Percentiles rank a stretch among this genome's conserved stretches.
These are phyloP conservation scores for Apiotrichum akiyoshidainum DNA, from an alignment of 1,284 basidiomycete genomes.

Conservation along the genomic window DNA sequence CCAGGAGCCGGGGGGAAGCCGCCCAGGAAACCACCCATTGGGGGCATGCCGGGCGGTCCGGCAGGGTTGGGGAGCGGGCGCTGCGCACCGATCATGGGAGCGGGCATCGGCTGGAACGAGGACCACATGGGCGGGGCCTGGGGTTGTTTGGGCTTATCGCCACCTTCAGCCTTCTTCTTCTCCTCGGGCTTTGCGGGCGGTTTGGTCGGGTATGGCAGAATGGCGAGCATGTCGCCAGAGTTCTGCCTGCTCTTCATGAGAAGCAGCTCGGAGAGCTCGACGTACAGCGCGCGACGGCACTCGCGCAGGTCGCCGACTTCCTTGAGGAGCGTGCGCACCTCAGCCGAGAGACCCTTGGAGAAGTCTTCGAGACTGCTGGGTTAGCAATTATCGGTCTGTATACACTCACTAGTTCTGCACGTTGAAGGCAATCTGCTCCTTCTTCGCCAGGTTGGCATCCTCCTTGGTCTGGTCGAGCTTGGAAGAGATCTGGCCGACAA, in stretches of 20 bases:
- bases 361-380: slow-evolving; percentile 44
- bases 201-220: slow-evolving; percentile 44
- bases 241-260: slow-evolving; percentile 50
- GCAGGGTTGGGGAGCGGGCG: background rate
- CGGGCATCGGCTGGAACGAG: slow-evolving; percentile 7
- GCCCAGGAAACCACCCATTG: no score
- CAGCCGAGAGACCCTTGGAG: slow-evolving; percentile 45
- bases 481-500: slow-evolving; percentile 48
- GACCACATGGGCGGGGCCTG: slow-evolving; percentile 12
- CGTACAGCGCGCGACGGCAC: slow-evolving; percentile 47
- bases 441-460: slow-evolving; percentile 38
- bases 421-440: slow-evolving; percentile 51
- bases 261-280: slow-evolving; percentile 47
- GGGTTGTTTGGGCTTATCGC: slow-evolving; percentile 10
- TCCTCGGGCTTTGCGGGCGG: slow-evolving; percentile 33
- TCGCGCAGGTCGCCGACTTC: slow-evolving; percentile 50
- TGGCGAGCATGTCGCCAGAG: slow-evolving; percentile 48
- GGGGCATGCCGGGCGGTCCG: slow-evolving; percentile 1
- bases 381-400: background rate
- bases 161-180: slow-evolving; percentile 18
- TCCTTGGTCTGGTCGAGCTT: slow-evolving; percentile 47
- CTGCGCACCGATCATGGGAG: background rate
- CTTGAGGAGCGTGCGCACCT: slow-evolving; percentile 47
- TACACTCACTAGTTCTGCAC: slow-evolving; percentile 26
- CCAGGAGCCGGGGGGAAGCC: background rate